phyloP scores from a whole-genome alignment of 108 stramenopile species.

The Cyclotella distinguenda region DNA sequence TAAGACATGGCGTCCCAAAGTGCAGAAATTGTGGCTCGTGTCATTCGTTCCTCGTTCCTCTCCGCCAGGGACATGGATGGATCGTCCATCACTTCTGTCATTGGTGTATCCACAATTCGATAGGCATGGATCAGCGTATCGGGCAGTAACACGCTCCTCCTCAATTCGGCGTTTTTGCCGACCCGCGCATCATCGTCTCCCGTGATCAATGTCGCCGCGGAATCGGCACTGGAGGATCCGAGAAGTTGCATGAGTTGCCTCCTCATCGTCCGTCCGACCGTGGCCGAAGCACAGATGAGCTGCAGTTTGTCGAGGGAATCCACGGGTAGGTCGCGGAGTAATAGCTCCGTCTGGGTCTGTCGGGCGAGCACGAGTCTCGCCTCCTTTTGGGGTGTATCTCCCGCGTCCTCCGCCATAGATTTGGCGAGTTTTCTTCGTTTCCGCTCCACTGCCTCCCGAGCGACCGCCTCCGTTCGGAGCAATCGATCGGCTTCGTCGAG shows the following conservation, averaged over 20 bases:
- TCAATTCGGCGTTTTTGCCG: constrained; percentile 51
- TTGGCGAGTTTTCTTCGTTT: constrained; percentile 36
- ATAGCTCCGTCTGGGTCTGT: constrained; percentile 47
- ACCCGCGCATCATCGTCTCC: constrained; percentile 63
- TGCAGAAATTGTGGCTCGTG: constrained; percentile 27
- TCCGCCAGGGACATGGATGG: constrained; percentile 21
- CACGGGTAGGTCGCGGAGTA: constrained; percentile 42
- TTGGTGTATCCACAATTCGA: constrained; percentile 4
- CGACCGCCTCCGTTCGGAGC: constrained; percentile 59
- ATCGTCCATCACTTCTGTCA: constrained; percentile 4
- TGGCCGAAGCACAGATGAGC: constrained; percentile 73
- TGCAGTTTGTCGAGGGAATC: constrained; percentile 42
- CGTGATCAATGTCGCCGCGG: constrained; percentile 59
- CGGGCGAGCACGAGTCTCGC: constrained; percentile 29
- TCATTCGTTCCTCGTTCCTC: constrained; percentile 34
- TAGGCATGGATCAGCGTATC: constrained; percentile 56
- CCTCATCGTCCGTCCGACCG: constrained; percentile 71
- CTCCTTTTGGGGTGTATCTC: constrained; percentile 13
- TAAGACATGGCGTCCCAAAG: constrained; percentile 39
- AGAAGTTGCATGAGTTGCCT: constrained; percentile 70
- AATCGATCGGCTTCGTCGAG: constrained; percentile 80
- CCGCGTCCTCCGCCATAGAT: constrained; percentile 8
- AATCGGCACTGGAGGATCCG: constrained; percentile 60
- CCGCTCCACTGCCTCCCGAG: constrained; percentile 39
- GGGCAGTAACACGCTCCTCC: constrained; percentile 61